Base-by-base conservation (phyloP, 2,329 filamentous ascomycete genomes). In the Eutypella sp. region DNA sequence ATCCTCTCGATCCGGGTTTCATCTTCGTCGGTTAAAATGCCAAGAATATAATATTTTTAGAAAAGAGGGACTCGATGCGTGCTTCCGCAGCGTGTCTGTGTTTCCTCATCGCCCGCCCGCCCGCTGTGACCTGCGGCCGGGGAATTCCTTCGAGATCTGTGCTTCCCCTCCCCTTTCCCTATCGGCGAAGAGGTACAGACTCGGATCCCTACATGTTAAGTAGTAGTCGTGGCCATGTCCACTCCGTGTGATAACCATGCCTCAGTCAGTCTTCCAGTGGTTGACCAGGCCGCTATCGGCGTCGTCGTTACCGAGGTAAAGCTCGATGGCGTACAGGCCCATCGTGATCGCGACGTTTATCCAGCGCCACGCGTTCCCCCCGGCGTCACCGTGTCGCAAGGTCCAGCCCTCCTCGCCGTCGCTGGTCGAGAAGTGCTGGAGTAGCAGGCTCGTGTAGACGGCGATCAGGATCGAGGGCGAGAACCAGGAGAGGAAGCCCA, bases 251-350 rank as follows among this genome's bases (percentile, higher is more conserved):
- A 11, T 5, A 20, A 10, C 36, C 22, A 18, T 39, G 15, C 16
- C 51, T 87, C 75, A 96, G 66, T 96, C 92, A 19, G 84, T 85
- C 73, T 97, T 97, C 91, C 92, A 97, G 66, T 97, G 92, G 33
- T 81, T 81, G 3, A 82, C 82, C 47, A 89, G 66, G 24, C 79
- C 75, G 25, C 79, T 76, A 57, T 95, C 88, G 41, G 88, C 79
- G 59, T 95, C 88, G 45, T 88, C 86, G 53, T 86, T 86, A 19
- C 89, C 88, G 10, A 97, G 78, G 60, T 91, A 92, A 44, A 97
- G 72, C 68, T 99, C 93, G 37, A 97, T 76, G 3, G 89, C 86
- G 63, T 99, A 99, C 15, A 97, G 70, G 6, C 79, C 78, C 86
- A 97, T 95, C 1, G 91, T 96, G 41, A 85, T 82, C 5, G 84